phyloP scores from a whole-genome alignment of 768 basidiomycete species.

The Suillus subalutaceus region DNA sequence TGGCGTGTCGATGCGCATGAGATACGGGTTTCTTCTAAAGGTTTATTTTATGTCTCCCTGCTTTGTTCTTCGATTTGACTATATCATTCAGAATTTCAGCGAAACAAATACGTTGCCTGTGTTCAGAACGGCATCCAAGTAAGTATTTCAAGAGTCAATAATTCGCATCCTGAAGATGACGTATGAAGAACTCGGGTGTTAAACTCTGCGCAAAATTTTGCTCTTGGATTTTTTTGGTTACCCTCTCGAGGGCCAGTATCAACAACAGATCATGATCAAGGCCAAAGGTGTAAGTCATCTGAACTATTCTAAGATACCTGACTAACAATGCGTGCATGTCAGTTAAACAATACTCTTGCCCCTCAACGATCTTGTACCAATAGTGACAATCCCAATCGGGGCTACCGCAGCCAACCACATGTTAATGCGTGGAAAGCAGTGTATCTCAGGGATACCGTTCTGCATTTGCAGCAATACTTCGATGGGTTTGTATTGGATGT shows the following conservation, averaged over 20 bases:
- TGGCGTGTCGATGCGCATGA: slow-evolving; percentile 45
- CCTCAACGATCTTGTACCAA: slow-evolving; percentile 60
- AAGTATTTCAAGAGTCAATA: slow-evolving; percentile 14
- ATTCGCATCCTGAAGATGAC: background rate
- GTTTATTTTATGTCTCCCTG: slow-evolving; percentile 15
- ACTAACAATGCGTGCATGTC: background rate
- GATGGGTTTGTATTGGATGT: slow-evolving; percentile 58
- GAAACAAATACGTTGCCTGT: slow-evolving; percentile 44
- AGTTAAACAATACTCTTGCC: slow-evolving; percentile 52
- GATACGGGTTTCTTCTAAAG: slow-evolving; percentile 45
- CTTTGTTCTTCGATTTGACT: slow-evolving; percentile 30
- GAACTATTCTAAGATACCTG: slow-evolving; percentile 12
- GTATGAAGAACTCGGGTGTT: slow-evolving; percentile 48
- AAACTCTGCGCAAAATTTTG: slow-evolving; percentile 54
- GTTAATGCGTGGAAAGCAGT: slow-evolving; percentile 62
- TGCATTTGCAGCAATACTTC: slow-evolving; percentile 58
- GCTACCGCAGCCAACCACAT: slow-evolving; percentile 55
- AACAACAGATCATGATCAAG: slow-evolving; percentile 47
- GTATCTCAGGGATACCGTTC: slow-evolving; percentile 69
- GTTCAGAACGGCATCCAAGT: slow-evolving; percentile 56
- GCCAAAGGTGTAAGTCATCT: slow-evolving; percentile 31
- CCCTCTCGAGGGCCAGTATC: slow-evolving; percentile 45
- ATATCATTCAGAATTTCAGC: slow-evolving; percentile 37
- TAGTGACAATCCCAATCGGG: slow-evolving; percentile 43
- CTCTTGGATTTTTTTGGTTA: slow-evolving; percentile 55